Percentiles rank a stretch among this genome's conserved stretches.
Evolutionary conservation across 2,329 filamentous ascomycete genomes (phyloP).

Genomic region (Ceratocystis alfenasii): DNA sequence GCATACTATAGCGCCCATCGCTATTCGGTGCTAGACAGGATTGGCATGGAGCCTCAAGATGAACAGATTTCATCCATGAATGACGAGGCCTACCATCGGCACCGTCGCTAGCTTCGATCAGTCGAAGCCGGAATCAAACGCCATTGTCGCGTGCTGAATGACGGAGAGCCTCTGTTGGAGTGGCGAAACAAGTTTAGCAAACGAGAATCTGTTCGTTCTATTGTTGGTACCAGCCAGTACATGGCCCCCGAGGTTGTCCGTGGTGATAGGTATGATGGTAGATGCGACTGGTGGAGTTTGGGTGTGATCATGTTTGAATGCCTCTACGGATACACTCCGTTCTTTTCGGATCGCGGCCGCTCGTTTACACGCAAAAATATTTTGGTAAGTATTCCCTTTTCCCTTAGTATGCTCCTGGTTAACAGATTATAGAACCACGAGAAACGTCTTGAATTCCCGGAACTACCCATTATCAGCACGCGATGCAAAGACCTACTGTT

Average conservation of each 20-base stretch:
- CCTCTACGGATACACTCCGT: slow-evolving; percentile 82
- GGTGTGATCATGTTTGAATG: slow-evolving; percentile 93
- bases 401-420: neutral
- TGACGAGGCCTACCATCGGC: slow-evolving; percentile 15
- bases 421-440: slow-evolving; percentile 49
- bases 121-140: slow-evolving; percentile 33
- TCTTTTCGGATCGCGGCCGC: slow-evolving; percentile 64
- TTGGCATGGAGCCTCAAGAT: slow-evolving; percentile 57
- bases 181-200: slow-evolving; percentile 60
- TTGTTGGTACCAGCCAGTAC: slow-evolving; percentile 93
- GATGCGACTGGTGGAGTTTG: slow-evolving; percentile 96
- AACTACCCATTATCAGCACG: slow-evolving; percentile 50
- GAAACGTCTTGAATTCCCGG: slow-evolving; percentile 58
- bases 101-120: slow-evolving; percentile 19
- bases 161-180: slow-evolving; percentile 39
- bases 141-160: slow-evolving; percentile 19
- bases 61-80: slow-evolving; percentile 39
- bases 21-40: slow-evolving; percentile 62
- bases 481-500: slow-evolving; percentile 68
- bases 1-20: slow-evolving; percentile 75
- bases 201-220: slow-evolving; percentile 64
- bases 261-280: slow-evolving; percentile 73
- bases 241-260: slow-evolving; percentile 92
- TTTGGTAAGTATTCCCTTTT: slow-evolving; percentile 40
- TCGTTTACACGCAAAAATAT: slow-evolving; percentile 81